Evolutionary conservation across 2,329 filamentous ascomycete genomes (phyloP), one percentile per base, ranked within the genome.

Genomic region (Metarhizium guizhouense): DNA sequence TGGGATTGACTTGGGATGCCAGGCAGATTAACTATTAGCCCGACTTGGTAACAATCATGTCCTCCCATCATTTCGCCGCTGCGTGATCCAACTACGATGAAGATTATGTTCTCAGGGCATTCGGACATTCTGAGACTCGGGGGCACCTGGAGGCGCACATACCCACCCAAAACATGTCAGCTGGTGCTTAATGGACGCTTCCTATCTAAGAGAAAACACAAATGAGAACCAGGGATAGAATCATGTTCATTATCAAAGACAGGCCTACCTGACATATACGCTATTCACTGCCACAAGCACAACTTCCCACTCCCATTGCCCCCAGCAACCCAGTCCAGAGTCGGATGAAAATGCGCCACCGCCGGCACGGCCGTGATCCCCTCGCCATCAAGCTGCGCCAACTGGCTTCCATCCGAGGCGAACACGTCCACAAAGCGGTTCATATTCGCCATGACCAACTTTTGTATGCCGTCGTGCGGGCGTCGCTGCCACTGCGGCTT

Each of bases 371-470:
- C 94, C 1, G 91, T 96, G 62, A 99, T 95, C 0, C 87, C 89
- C 0, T 95, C 90, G 0, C 91, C 90, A 1, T 86, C 90, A 0
- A 95, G 71, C 69, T 97, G 93, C 0, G 89, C 93, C 4, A 99
- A 74, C 68, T 97, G 93, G 64, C 90, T 86, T 0, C 94, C 94
- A 51, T 87, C 82, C 0, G 84, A 80, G 0, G 87, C 87, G 68
- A 88, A 99, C 0, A 99, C 81, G 66, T 99, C 94, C 1, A 97
- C 90, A 63, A 96, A 97, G 1, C 94, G 84, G 67, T 95, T 96
- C 94, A 97, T 97, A 63, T 97, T 99, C 1, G 90, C 94, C 56
- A 99, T 93, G 29, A 84, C 88, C 64, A 99, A 91, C 58, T 93
- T 90, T 60, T 95, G 86, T 5, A 95, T 84, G 7, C 86, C 85